These are phyloP conservation scores for Dioscorea alata DNA, from an alignment of 106 monocot genomes.

Conservation along the genomic window DNA sequence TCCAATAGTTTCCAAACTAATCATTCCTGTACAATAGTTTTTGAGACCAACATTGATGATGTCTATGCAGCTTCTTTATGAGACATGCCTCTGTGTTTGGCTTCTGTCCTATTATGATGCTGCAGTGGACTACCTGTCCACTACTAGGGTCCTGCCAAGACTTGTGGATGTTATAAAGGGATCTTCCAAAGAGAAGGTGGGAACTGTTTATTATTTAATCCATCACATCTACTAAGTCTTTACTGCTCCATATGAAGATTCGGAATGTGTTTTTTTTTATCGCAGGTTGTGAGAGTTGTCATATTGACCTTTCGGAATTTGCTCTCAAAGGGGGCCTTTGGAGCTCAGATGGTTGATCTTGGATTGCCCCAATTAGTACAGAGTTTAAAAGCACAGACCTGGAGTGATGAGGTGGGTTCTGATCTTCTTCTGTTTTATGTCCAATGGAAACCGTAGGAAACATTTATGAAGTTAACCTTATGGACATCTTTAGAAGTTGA, in stretches of 20 bases:
- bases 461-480: neutral
- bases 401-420: conserved; percentile 92
- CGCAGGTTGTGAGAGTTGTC: conserved; percentile 92
- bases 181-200: conserved; percentile 95
- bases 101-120: conserved; percentile 91
- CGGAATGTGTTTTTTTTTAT: neutral
- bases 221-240: neutral
- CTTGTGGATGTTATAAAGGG: conserved; percentile 88
- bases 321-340: conserved; percentile 72
- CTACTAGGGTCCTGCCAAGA: conserved; percentile 71
- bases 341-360: conserved; percentile 90
- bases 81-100: conserved; percentile 96
- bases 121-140: conserved; percentile 78
- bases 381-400: conserved; percentile 82
- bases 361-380: conserved; percentile 91
- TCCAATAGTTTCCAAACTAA: neutral
- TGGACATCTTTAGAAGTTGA: neutral
- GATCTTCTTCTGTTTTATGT: neutral
- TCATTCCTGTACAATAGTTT: neutral
- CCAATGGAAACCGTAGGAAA: neutral
- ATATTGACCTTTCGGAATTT: conserved; percentile 86
- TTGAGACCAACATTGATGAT: no score
- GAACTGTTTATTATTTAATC: neutral
- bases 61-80: conserved; percentile 83
- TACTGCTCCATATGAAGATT: neutral